phyloP scores from a whole-genome alignment of 192 early-diverging fungal species.

The Entomortierella beljakovae region DNA sequence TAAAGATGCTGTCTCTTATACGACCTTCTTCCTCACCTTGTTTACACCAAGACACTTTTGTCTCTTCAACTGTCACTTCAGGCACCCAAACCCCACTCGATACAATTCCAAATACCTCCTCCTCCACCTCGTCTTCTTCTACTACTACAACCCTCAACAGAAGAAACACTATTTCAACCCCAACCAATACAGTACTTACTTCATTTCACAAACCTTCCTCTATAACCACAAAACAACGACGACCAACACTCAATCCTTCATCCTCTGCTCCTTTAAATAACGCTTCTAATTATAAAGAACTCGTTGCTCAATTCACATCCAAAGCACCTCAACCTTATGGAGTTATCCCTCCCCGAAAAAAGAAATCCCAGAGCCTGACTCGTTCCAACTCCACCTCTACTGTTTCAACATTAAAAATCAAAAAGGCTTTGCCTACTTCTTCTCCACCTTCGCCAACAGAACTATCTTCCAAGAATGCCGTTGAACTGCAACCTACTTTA shows the following conservation, averaged over 20 bases:
- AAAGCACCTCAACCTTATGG: conserved; percentile 46
- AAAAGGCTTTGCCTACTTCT: conserved; percentile 1
- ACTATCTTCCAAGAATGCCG: conserved; percentile 1
- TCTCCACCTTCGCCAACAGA: conserved; percentile 18
- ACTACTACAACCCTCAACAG: neutral
- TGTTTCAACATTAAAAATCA: neutral
- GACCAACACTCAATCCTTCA: conserved; percentile 9
- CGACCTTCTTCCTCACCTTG: conserved; percentile 43
- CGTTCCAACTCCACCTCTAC: conserved; percentile 26
- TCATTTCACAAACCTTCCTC: too few species aligned
- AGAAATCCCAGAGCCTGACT: neutral
- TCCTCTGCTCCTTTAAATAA: conserved; percentile 25
- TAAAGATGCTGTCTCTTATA: conserved; percentile 47
- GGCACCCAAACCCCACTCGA: neutral
- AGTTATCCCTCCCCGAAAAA: conserved; percentile 44
- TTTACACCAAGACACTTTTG: conserved; percentile 26
- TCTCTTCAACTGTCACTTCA: neutral
- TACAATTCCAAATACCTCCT: neutral
- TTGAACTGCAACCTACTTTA: conserved; percentile 17
- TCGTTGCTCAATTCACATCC: conserved; percentile 52
- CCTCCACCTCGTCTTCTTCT: neutral
- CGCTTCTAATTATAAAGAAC: conserved; percentile 37
- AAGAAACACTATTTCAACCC: neutral
- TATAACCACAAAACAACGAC: neutral
- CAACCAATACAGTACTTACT: neutral